Base-by-base conservation (phyloP, 495 filamentous ascomycete genomes). In the Aspergillus indologenus region DNA sequence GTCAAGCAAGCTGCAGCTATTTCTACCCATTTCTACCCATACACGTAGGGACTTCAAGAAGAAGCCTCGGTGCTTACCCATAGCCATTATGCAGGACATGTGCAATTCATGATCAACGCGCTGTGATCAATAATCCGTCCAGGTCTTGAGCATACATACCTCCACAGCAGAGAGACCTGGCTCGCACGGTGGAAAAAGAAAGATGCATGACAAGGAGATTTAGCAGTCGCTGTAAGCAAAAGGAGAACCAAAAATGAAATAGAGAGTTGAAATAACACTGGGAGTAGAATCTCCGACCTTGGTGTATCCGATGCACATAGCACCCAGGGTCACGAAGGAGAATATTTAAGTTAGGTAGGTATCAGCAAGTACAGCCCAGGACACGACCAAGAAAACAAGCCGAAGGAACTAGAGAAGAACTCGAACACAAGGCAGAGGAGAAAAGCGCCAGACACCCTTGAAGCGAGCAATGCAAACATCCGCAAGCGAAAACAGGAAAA, bases 401-500 rank as follows among this genome's bases (percentile, higher is more conserved):
- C 47, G 47, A 59, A 56, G 57, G 42, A 65, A 63, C 57, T 62
- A 60, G 53, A 65, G 59, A 67, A 54, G 47, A 57, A 53, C 59
- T 65, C 57, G 59, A 60, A 56, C 63, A 63, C 29, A 48, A 57
- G 54, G 42, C 57, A 58, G 40, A 57, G 56, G 48, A 52, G 23
- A 51, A 52, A 61, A 70, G 73, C 73, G 72, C 75, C 75, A 56
- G 68, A 78, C 73, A 71, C 73, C 75, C 67, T 57, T 61, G 48
- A 61, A 60, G 47, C 59, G 56, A 62, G 61, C 52, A 65, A 78
- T 78, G 73, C 72, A 64, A 67, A 70, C 69, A 60, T 69, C 68
- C 68, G 73, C 69, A 75, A 71, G 62, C 68, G 60, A 75, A 51
- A 75, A 70, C 61, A 71, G 68, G 60, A 45, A 64, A 64, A 69